Evolutionary conservation across 2,329 filamentous ascomycete genomes (phyloP).

Genomic region (Penicillium brevicompactum): DNA sequence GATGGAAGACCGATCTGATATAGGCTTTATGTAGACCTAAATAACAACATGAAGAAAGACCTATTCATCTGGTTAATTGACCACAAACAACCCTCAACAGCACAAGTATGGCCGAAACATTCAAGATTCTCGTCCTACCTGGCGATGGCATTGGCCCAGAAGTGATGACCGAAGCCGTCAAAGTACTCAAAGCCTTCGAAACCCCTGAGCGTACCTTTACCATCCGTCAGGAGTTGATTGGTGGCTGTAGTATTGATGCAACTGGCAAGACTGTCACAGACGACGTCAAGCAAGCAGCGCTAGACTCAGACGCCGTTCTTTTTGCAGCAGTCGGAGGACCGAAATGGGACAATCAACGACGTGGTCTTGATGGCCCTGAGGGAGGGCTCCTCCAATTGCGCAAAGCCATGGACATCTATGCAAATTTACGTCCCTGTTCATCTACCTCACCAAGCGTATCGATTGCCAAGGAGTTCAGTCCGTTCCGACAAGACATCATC

Average conservation of each 20-base stretch:
- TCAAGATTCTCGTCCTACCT: slow-evolving; percentile 73
- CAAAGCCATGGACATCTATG: slow-evolving; percentile 85
- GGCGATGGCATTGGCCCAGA: slow-evolving; percentile 82
- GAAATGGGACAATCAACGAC: slow-evolving; percentile 74
- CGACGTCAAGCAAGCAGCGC: slow-evolving; percentile 74
- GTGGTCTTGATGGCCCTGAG: slow-evolving; percentile 76
- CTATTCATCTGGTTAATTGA: not conserved
- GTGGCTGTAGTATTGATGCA: slow-evolving; percentile 82
- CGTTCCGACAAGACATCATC: slow-evolving; percentile 78
- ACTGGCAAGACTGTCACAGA: slow-evolving; percentile 75
- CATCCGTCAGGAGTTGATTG: slow-evolving; percentile 79
- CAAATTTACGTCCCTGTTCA: slow-evolving; percentile 77
- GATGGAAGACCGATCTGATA: slow-evolving; percentile 26
- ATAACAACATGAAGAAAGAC: not conserved
- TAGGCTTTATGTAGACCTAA: slow-evolving; percentile 1
- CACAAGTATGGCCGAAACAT: slow-evolving; percentile 39
- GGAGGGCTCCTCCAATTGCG: slow-evolving; percentile 82
- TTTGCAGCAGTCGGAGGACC: slow-evolving; percentile 89
- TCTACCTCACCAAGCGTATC: slow-evolving; percentile 75
- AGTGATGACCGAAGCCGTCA: slow-evolving; percentile 52
- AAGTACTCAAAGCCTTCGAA: slow-evolving; percentile 76
- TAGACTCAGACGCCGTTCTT: slow-evolving; percentile 79
- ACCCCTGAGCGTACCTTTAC: slow-evolving; percentile 72
- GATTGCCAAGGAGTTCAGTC: slow-evolving; percentile 74
- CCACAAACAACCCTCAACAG: not conserved